Evolutionary conservation across 139 green algal genomes (phyloP).

Genomic region (Chlorella sp.): DNA sequence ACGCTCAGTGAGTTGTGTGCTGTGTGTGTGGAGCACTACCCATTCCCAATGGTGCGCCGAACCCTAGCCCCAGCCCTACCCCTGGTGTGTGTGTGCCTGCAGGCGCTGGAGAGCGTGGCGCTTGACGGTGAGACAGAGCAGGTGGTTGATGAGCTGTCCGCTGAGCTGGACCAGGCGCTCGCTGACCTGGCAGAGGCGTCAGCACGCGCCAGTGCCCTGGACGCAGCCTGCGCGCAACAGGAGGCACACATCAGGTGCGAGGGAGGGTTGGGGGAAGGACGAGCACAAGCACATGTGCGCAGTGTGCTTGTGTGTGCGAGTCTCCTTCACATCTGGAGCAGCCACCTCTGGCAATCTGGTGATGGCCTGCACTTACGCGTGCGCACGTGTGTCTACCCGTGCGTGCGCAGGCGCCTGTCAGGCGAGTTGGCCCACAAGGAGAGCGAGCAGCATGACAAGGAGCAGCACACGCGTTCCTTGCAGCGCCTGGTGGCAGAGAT

Average conservation of each 20-base stretch:
- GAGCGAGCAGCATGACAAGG: neutral
- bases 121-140: neutral
- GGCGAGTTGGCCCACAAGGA: neutral
- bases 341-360: too few species aligned
- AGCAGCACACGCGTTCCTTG: conserved; percentile 9
- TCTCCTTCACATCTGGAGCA: too few species aligned
- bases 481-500: conserved; percentile 30
- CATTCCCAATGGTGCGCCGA: too few species aligned
- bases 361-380: too few species aligned
- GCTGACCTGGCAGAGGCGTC: neutral
- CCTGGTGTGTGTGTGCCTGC: too few species aligned
- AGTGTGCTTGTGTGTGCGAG: too few species aligned
- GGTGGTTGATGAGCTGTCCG: neutral
- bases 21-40: too few species aligned
- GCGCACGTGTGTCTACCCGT: too few species aligned
- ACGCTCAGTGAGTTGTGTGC: too few species aligned
- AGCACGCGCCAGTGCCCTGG: neutral
- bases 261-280: too few species aligned
- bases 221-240: conserved; percentile 18
- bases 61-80: too few species aligned
- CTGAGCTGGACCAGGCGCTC: conserved; percentile 24
- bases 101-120: conserved; percentile 1
- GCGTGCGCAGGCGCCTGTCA: conserved; percentile 13
- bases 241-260: conserved; percentile 9
- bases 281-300: too few species aligned